Conservation (phyloP, 83 land plant species). For the Isoetes engelmannii region DNA sequence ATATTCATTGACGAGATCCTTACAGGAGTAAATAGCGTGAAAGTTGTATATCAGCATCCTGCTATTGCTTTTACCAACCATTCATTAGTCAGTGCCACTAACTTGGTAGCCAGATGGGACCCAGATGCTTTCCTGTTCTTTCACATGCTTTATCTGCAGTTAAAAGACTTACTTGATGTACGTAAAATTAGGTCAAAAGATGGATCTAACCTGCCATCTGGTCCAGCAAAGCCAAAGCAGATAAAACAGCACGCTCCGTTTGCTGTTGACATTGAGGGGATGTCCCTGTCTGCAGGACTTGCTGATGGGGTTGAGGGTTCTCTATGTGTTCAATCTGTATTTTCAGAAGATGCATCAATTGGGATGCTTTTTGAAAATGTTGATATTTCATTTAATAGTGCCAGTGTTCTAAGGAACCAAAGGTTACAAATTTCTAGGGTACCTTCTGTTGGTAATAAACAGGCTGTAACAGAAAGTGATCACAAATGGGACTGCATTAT, state of each 20-base stretch:
- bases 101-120: constrained; percentile 72
- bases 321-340: constrained; percentile 64
- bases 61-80: constrained; percentile 49
- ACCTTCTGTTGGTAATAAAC: constrained; percentile 28
- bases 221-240: neutral
- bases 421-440: constrained; percentile 86
- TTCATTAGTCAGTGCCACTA: constrained; percentile 68
- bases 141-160: constrained; percentile 43
- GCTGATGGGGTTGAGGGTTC: constrained; percentile 84
- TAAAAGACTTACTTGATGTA: constrained; percentile 38
- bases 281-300: constrained; percentile 62
- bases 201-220: neutral
- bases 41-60: constrained; percentile 49
- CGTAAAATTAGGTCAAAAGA: constrained; percentile 20
- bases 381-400: constrained; percentile 56
- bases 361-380: constrained; percentile 80
- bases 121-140: constrained; percentile 83
- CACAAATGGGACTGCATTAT: constrained; percentile 74
- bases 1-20: constrained; percentile 36
- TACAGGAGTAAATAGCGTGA: constrained; percentile 63
- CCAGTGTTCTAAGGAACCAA: constrained; percentile 61
- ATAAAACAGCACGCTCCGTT: constrained; percentile 20
- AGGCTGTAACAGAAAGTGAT: constrained; percentile 4
- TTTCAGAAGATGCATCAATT: constrained; percentile 90
- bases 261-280: constrained; percentile 79